phyloP scores from a whole-genome alignment of 2,329 filamentous ascomycete species.

The Arthroderma sp. region DNA sequence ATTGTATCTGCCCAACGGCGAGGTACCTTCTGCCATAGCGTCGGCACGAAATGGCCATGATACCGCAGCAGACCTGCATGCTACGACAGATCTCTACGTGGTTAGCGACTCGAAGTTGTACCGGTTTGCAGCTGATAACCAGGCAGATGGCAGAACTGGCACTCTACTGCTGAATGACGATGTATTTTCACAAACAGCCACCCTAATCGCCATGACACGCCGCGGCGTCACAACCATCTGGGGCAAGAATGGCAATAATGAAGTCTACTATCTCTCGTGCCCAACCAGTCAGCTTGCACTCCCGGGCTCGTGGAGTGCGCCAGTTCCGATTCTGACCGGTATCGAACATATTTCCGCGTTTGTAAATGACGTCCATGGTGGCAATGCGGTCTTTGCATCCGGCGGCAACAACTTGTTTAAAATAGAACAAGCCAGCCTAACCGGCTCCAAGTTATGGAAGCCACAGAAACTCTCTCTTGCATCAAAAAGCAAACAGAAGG shows the following conservation, averaged over 20 bases:
- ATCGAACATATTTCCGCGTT: background rate
- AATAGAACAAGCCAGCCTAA: background rate
- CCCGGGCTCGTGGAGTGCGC: background rate
- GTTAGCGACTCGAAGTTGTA: constrained; percentile 1
- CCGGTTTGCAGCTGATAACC: constrained; percentile 1
- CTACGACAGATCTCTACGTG: constrained; percentile 1
- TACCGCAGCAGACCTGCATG: background rate
- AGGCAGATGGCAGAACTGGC: background rate
- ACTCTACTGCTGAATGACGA: background rate
- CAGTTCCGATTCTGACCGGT: background rate
- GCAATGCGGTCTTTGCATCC: constrained; percentile 1
- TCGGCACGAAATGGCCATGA: background rate
- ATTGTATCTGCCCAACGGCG: background rate
- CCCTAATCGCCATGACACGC: background rate
- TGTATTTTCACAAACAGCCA: background rate
- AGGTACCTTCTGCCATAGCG: constrained; percentile 2
- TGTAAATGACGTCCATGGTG: background rate
- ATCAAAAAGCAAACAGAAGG: background rate
- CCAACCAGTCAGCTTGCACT: background rate
- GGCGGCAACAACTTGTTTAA: background rate
- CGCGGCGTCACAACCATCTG: background rate
- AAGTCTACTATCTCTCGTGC: background rate
- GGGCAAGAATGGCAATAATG: background rate
- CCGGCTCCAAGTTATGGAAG: background rate
- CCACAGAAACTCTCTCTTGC: background rate